Evolutionary conservation across 2,329 filamentous ascomycete genomes (phyloP).

Genomic region (Trichophyton simii): DNA sequence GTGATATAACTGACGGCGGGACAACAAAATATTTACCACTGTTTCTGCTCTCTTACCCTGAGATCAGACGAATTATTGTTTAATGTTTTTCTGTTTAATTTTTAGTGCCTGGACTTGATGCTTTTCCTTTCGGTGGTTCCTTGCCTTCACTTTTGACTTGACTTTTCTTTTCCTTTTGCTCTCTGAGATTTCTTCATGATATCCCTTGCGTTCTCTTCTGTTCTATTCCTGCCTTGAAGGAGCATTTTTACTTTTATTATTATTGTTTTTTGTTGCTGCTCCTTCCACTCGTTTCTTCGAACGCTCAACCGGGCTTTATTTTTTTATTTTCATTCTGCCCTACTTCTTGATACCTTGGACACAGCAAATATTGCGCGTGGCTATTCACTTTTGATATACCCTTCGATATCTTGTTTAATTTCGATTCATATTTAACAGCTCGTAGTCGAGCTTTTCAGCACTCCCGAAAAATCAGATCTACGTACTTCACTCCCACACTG

Average conservation of each 20-base stretch:
- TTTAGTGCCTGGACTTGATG: neutral
- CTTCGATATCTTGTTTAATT: neutral
- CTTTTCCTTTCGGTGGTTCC: neutral
- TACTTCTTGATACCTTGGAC: neutral
- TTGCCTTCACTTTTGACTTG: neutral
- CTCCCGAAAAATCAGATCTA: neutral
- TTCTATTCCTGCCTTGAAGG: neutral
- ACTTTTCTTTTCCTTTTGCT: neutral
- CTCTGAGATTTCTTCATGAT: neutral
- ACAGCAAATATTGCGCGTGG: neutral
- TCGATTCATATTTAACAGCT: neutral
- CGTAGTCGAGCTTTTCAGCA: neutral
- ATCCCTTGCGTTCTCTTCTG: neutral
- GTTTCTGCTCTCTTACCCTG: neutral
- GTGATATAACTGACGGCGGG: constrained; percentile 1
- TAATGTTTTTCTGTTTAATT: constrained; percentile 3
- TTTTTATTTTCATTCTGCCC: neutral
- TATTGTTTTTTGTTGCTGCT: neutral
- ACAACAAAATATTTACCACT: neutral
- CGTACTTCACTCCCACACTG: neutral
- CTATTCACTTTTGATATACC: neutral
- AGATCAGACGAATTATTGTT: neutral
- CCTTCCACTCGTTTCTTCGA: neutral
- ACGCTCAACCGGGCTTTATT: neutral
- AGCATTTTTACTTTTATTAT: neutral